A percentile compares a stretch with the other conserved stretches of the same genome.
phyloP scores from a whole-genome alignment of 2,329 filamentous ascomycete species.

The Trichothecium sympodiale region DNA sequence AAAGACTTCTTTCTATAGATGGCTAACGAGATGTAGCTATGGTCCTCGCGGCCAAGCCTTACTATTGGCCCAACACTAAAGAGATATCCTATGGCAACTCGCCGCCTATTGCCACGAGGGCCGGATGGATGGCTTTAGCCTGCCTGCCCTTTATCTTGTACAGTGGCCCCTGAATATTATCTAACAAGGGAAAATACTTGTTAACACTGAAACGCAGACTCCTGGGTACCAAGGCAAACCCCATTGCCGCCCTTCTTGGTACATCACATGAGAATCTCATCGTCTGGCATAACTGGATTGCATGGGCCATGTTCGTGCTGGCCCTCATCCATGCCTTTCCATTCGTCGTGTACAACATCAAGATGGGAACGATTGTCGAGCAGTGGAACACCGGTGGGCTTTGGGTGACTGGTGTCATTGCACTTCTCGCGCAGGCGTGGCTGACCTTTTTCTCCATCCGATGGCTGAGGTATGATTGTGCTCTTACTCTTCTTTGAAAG shows the following conservation, averaged over 20 bases:
- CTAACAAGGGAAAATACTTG: neutral
- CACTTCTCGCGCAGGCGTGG: slow-evolving; percentile 40
- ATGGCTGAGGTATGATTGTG: slow-evolving; percentile 30
- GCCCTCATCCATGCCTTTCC: slow-evolving; percentile 49
- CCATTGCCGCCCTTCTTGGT: slow-evolving; percentile 41
- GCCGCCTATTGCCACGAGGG: slow-evolving; percentile 39
- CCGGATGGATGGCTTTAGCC: slow-evolving; percentile 40
- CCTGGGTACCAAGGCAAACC: slow-evolving; percentile 42
- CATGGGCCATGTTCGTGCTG: slow-evolving; percentile 44
- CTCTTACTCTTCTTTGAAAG: neutral
- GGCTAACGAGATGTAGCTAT: slow-evolving; percentile 17
- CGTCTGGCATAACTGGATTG: slow-evolving; percentile 42
- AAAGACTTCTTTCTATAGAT: neutral
- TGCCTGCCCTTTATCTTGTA: slow-evolving; percentile 39
- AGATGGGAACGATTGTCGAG: slow-evolving; percentile 33
- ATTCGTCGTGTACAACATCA: slow-evolving; percentile 41
- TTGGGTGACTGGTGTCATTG: slow-evolving; percentile 46
- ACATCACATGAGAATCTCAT: slow-evolving; percentile 46
- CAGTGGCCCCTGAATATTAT: slow-evolving; percentile 8
- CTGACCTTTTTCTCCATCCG: slow-evolving; percentile 43
- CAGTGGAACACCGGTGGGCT: slow-evolving; percentile 31
- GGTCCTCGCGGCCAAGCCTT: slow-evolving; percentile 37
- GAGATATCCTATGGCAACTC: slow-evolving; percentile 32
- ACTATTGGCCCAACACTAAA: slow-evolving; percentile 40
- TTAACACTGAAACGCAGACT: slow-evolving; percentile 11